Percentiles rank a stretch among this genome's conserved stretches.
Evolutionary conservation across 257 asterid genomes (phyloP).

Genomic region (Gentiana dahurica): DNA sequence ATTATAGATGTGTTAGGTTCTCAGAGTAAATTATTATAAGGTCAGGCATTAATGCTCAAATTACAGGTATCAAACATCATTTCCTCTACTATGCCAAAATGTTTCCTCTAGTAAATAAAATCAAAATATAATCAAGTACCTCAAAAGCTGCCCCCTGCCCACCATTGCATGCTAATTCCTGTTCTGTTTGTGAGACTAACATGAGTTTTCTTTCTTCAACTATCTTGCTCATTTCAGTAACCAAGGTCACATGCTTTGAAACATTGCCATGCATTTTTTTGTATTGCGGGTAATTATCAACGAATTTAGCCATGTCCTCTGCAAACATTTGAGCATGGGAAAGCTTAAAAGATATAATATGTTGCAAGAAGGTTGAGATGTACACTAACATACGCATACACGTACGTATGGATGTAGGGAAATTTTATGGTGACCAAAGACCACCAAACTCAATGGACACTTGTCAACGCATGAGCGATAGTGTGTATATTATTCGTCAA

Average conservation of each 20-base stretch:
- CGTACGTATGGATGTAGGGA: too few species aligned
- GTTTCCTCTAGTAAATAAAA: too few species aligned
- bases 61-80: too few species aligned
- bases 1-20: too few species aligned
- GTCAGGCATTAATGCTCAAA: too few species aligned
- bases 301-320: conserved; percentile 99
- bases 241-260: conserved; percentile 95
- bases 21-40: too few species aligned
- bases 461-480: too few species aligned
- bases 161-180: conserved; percentile 96
- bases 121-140: conserved; percentile 30
- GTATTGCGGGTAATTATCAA: conserved; percentile 95
- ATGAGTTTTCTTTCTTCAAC: conserved; percentile 92
- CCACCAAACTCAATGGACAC: too few species aligned
- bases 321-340: conserved; percentile 29
- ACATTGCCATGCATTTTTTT: conserved; percentile 95
- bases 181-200: conserved; percentile 95
- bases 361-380: conserved; percentile 10
- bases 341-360: conserved; percentile 8
- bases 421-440: too few species aligned
- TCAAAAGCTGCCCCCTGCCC: conserved; percentile 99
- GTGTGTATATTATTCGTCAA: too few species aligned
- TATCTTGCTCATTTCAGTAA: conserved; percentile 94
- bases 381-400: neutral
- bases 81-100: too few species aligned